These are phyloP conservation scores for Populus pruinosa DNA, from an alignment of 345 rosid species.

Conservation along the genomic window DNA sequence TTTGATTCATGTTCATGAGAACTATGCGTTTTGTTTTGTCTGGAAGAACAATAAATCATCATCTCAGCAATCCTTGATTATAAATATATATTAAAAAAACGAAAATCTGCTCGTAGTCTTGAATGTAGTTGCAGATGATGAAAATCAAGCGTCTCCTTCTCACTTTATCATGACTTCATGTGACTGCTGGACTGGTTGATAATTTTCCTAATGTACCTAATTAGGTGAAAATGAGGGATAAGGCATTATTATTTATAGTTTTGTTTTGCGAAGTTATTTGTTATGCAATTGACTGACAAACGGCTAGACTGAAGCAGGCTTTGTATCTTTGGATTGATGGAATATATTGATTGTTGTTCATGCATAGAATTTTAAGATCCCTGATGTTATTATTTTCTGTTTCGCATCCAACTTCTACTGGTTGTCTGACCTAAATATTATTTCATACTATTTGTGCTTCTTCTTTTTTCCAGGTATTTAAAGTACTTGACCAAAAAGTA, in stretches of 20 bases:
- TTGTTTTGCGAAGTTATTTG: no score
- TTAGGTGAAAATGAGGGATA: not conserved
- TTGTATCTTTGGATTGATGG: not conserved
- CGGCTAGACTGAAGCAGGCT: not conserved
- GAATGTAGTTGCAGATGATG: not conserved
- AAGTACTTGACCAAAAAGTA: slow-evolving; percentile 33
- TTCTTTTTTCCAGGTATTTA: slow-evolving; percentile 13
- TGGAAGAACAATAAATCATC: not conserved
- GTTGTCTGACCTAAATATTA: not conserved
- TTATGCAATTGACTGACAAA: not conserved
- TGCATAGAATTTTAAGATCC: not conserved
- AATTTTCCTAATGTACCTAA: no score
- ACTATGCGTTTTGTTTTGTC: no score
- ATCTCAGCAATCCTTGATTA: not conserved
- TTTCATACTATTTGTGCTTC: not conserved
- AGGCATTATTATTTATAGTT: not conserved
- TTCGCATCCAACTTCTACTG: not conserved
- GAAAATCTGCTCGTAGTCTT: not conserved
- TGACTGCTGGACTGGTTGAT: not conserved
- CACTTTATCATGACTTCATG: no score
- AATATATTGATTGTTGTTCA: not conserved
- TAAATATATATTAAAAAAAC: not conserved
- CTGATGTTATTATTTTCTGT: not conserved
- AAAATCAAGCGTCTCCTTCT: not conserved
- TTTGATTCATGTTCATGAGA: no score